phyloP scores from a whole-genome alignment of 73 alveolate genomes.

The Paramecium octaurelia region DNA sequence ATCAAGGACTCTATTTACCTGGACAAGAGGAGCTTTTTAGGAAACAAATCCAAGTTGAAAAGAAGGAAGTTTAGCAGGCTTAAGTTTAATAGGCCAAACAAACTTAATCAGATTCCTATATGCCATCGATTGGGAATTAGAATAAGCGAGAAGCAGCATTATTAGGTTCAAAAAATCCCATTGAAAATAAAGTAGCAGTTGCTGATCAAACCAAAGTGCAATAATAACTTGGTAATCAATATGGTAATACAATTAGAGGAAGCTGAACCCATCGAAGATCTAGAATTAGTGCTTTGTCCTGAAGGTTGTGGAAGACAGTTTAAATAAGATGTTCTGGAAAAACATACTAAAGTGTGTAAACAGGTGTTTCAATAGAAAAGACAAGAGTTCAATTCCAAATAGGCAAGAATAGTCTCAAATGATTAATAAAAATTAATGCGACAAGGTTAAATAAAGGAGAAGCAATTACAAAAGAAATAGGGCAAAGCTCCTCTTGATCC shows the following conservation, averaged over 20 bases:
- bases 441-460: conserved; percentile 34
- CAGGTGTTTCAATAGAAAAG: conserved; percentile 76
- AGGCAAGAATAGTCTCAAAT: conserved; percentile 61
- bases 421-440: conserved; percentile 13
- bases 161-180: conserved; percentile 27
- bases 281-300: conserved; percentile 49
- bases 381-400: conserved; percentile 67
- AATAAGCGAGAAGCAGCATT: conserved; percentile 31
- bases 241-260: background rate
- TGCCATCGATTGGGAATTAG: conserved; percentile 27
- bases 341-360: conserved; percentile 74
- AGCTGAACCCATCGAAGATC: conserved; percentile 8
- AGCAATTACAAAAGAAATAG: background rate
- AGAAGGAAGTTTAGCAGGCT: background rate
- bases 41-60: conserved; percentile 3
- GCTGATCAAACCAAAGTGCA: background rate
- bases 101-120: background rate
- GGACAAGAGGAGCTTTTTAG: conserved; percentile 7
- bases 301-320: conserved; percentile 77
- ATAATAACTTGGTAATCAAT: background rate
- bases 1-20: conserved; percentile 1
- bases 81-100: background rate
- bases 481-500: background rate
- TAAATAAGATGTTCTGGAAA: conserved; percentile 59
- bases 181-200: conserved; percentile 20